Conservation (phyloP, 2,329 filamentous ascomycete species). For the Paraconiothyrium brasiliense region DNA sequence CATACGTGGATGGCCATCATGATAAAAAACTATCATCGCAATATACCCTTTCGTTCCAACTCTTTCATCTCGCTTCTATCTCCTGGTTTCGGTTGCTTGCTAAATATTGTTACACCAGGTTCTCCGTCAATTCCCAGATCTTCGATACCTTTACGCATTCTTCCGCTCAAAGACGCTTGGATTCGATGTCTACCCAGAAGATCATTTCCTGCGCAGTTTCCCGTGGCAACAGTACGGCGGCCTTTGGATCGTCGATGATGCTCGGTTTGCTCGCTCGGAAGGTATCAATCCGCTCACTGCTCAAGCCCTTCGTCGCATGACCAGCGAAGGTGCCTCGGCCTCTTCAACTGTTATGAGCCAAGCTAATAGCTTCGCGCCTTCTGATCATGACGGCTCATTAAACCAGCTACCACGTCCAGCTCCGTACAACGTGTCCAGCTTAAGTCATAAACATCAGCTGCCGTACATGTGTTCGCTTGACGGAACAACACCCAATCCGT, state of each 20-base stretch:
- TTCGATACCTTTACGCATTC: constrained; percentile 50
- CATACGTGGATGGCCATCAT: constrained; percentile 21
- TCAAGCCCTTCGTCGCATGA: constrained; percentile 42
- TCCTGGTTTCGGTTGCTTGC: constrained; percentile 20
- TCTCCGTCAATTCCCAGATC: constrained; percentile 48
- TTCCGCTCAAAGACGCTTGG: constrained; percentile 49
- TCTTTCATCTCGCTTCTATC: not conserved
- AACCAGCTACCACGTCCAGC: constrained; percentile 16
- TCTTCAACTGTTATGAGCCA: constrained; percentile 16
- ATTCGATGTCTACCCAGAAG: constrained; percentile 51
- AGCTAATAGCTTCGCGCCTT: constrained; percentile 27
- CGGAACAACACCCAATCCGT: constrained; percentile 15
- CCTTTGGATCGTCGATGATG: constrained; percentile 49
- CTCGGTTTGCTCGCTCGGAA: constrained; percentile 47
- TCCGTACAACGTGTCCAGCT: constrained; percentile 3
- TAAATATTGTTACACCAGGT: constrained; percentile 43
- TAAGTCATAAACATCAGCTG: constrained; percentile 3
- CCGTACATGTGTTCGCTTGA: constrained; percentile 28
- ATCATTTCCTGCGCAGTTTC: constrained; percentile 48
- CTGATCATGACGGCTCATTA: constrained; percentile 26
- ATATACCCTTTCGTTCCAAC: not conserved
- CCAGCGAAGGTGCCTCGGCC: constrained; percentile 35
- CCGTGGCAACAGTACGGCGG: constrained; percentile 51
- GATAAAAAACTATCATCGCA: constrained; percentile 13
- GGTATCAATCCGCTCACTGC: constrained; percentile 34